Base-by-base conservation (phyloP, 2,329 filamentous ascomycete species). In the Uncinocarpus reesii region DNA sequence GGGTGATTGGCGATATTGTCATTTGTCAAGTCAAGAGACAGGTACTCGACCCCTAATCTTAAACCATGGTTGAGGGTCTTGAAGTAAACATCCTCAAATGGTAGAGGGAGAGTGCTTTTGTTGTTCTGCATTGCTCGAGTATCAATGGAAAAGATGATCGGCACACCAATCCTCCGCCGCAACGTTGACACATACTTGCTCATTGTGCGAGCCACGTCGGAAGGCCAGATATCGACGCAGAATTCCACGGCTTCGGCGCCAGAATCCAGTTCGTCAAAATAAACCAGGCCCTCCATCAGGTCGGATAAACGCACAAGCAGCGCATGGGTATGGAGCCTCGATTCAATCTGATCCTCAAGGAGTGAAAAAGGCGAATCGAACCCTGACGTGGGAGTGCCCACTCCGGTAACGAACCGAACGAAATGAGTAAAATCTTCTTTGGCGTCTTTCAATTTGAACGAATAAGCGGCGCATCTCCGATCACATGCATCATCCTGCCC, bases 171-270 rank as follows among this genome's bases (percentile, higher is more conserved):
- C 48, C 76, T 77, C 50, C 81, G 71, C 48, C 82, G 71, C 20
- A 84, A 70, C n/a, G 71, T 71, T 0, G 78, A 78, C 40, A 84
- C 67, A 1, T 72, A 73, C 36, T 73, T 71, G 44, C 79, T 79
- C 53, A 83, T 78, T 10, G 71, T 67, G 44, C 69, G 68, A 2
- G 71, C 71, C 23, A 73, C 60, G 26, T 55, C 56, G 13, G 61
- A 60, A 42, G 62, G 35, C 35, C 35, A 37, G 35, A 37, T 20
- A 23, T 37, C 35, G 18, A 37, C 65, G 11, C 76, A 70, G 3
- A 84, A 65, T 57, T 84, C 80, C 26, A 85, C 76, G 4, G 80
- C 81, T 61, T 86, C 82, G 2, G 75, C 76, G 3, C 79, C 81
- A n/a, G 75, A 75, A 51, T 83, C 80, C 16, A 83, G 64, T 21